These are phyloP conservation scores for Stagonosporopsis vannaccii DNA, from an alignment of 2,329 filamentous ascomycete genomes.

Conservation along the genomic window DNA sequence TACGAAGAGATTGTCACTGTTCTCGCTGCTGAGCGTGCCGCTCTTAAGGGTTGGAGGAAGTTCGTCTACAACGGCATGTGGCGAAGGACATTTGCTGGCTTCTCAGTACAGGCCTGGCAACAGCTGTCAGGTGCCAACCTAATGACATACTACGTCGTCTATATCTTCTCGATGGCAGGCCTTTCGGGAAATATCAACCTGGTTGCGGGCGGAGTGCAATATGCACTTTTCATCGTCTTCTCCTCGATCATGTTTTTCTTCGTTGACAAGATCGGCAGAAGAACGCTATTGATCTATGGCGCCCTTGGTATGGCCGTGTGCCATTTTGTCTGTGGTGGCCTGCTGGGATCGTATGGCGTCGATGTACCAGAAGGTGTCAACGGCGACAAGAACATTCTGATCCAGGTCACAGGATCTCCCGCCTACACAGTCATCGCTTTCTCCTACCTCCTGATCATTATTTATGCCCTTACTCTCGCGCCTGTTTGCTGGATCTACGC, in stretches of 20 bases:
- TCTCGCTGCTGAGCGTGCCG: slow-evolving; percentile 51
- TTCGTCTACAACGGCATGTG: slow-evolving; percentile 65
- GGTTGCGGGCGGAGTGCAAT: slow-evolving; percentile 51
- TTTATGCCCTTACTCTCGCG: slow-evolving; percentile 69
- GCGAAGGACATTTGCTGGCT: slow-evolving; percentile 63
- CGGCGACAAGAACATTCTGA: slow-evolving; percentile 61
- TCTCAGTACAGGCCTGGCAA: slow-evolving; percentile 66
- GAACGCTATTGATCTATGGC: slow-evolving; percentile 53
- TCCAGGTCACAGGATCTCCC: slow-evolving; percentile 60
- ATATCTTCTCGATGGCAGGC: slow-evolving; percentile 67
- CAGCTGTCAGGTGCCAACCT: slow-evolving; percentile 54
- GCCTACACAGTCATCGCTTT: slow-evolving; percentile 71
- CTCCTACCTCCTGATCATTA: slow-evolving; percentile 68
- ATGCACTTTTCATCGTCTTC: slow-evolving; percentile 54
- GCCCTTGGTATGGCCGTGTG: slow-evolving; percentile 55
- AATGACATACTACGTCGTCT: slow-evolving; percentile 61
- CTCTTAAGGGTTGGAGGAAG: slow-evolving; percentile 51
- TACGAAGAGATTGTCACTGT: slow-evolving; percentile 57
- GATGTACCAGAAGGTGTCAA: slow-evolving; percentile 54
- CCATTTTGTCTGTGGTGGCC: slow-evolving; percentile 56
- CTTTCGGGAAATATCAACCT: slow-evolving; percentile 61
- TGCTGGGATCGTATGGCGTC: slow-evolving; percentile 51
- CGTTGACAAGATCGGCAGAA: slow-evolving; percentile 52
- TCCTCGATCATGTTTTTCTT: slow-evolving; percentile 52
- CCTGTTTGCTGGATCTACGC: slow-evolving; percentile 72